These are phyloP conservation scores for Verruconis gallopava DNA, from an alignment of 2,329 filamentous ascomycete genomes.

Conservation along the genomic window DNA sequence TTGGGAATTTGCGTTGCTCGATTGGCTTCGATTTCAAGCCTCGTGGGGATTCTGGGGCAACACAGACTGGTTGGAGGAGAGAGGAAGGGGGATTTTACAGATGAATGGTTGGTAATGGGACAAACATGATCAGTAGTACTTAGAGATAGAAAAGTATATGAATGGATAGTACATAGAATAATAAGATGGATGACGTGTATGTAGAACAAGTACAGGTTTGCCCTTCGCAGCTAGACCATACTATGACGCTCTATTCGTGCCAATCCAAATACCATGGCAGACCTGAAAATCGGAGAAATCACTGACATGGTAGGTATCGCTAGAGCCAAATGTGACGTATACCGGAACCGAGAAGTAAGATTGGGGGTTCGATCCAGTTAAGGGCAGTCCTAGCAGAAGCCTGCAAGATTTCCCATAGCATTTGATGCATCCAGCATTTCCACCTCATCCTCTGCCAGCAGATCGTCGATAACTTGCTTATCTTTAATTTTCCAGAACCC, in stretches of 20 bases:
- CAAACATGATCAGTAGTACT: neutral
- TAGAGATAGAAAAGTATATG: neutral
- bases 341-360: too few species aligned
- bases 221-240: too few species aligned
- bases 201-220: too few species aligned
- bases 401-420: slow-evolving; percentile 6
- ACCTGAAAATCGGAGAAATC: too few species aligned
- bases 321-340: too few species aligned
- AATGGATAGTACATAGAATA: too few species aligned
- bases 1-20: slow-evolving; percentile 54
- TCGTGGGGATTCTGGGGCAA: slow-evolving; percentile 13
- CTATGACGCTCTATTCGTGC: too few species aligned
- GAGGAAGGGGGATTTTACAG: slow-evolving; percentile 13
- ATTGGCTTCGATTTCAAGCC: slow-evolving; percentile 42
- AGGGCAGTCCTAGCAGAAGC: slow-evolving; percentile 8
- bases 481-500: slow-evolving; percentile 68
- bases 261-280: too few species aligned
- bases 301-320: too few species aligned
- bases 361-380: too few species aligned
- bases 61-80: slow-evolving; percentile 16
- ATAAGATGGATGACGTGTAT: too few species aligned
- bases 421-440: neutral
- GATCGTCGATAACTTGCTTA: slow-evolving; percentile 49
- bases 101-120: slow-evolving; percentile 11
- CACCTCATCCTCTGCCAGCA: slow-evolving; percentile 24